phyloP scores from a whole-genome alignment of 225 moss, liverwort and hornwort genomes.

The Sphagnum tenellum region DNA sequence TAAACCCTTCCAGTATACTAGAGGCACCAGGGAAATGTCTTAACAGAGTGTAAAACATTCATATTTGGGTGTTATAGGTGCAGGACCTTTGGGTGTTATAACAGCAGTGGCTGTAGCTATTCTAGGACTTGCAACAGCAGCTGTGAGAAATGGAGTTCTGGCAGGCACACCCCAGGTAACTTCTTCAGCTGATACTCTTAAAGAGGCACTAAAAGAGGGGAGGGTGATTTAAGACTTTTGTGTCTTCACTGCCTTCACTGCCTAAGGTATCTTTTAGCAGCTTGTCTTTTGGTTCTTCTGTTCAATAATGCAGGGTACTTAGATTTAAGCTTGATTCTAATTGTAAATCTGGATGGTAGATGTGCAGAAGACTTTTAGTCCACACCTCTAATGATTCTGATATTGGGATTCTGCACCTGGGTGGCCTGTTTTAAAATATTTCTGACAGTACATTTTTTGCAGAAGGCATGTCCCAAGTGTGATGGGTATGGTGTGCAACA shows the following conservation, averaged over 20 bases:
- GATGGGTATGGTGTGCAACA: conserved; percentile 75
- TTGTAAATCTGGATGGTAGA: neutral
- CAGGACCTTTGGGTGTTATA: conserved; percentile 76
- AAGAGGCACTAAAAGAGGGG: no score
- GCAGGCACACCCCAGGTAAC: conserved; percentile 31
- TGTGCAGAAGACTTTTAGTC: neutral
- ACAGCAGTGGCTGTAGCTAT: conserved; percentile 71
- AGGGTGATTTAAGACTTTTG: no score
- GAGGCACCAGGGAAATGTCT: neutral
- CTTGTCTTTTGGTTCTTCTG: no score
- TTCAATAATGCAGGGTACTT: no score
- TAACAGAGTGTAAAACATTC: neutral
- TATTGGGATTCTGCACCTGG: no score
- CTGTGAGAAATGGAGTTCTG: conserved; percentile 46
- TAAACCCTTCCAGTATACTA: no score
- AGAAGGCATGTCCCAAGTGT: conserved; percentile 69
- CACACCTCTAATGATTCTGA: neutral
- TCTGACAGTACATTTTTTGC: conserved; percentile 4
- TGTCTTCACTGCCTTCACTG: no score
- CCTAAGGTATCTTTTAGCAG: no score
- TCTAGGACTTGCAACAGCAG: conserved; percentile 77
- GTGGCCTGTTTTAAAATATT: conserved; percentile 1
- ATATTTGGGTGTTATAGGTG: neutral
- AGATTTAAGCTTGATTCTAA: no score
- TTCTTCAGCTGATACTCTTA: no score